Evolutionary conservation across 805 yeast genomes (phyloP).

Genomic region (Starmerella stellata): DNA sequence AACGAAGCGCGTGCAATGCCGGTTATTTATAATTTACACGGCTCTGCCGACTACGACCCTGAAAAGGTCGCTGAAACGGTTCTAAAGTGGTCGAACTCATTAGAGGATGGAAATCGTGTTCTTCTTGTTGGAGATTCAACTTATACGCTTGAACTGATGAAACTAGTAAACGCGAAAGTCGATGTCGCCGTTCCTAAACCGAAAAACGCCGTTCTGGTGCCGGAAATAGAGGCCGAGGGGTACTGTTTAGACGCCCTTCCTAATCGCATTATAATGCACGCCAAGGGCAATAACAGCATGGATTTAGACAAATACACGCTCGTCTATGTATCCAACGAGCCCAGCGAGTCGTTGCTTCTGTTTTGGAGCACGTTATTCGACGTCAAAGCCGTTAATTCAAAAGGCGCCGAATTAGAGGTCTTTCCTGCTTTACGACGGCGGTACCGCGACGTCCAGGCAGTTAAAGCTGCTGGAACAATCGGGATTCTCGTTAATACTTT

Average conservation of each 20-base stretch:
- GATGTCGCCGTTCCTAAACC: slow-evolving; percentile 20
- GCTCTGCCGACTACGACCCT: slow-evolving; percentile 26
- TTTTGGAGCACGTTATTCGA: slow-evolving; percentile 55
- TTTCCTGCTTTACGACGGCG: slow-evolving; percentile 67
- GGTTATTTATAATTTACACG: slow-evolving; percentile 65
- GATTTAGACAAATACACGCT: slow-evolving; percentile 1
- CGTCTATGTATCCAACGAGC: slow-evolving; percentile 27
- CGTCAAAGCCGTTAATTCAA: slow-evolving; percentile 2
- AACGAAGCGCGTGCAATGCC: slow-evolving; percentile 58
- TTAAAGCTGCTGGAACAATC: slow-evolving; percentile 78
- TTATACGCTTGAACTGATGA: slow-evolving; percentile 30
- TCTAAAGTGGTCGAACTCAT: not conserved
- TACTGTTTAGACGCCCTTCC: not conserved
- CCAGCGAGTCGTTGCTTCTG: slow-evolving; percentile 63
- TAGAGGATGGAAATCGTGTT: slow-evolving; percentile 1
- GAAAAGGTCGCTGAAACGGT: slow-evolving; percentile 22
- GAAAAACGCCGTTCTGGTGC: slow-evolving; percentile 11
- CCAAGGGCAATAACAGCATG: slow-evolving; percentile 3
- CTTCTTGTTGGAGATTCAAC: slow-evolving; percentile 60
- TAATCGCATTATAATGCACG: not conserved
- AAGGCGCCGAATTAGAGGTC: slow-evolving; percentile 20
- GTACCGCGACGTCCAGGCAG: slow-evolving; percentile 69
- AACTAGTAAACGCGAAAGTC: slow-evolving; percentile 21
- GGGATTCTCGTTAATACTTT: slow-evolving; percentile 83
- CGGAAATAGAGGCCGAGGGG: too few relatives aligned